A percentile compares a stretch with the other conserved stretches of the same genome.
These are phyloP conservation scores for Pelargonium nanum DNA, from an alignment of 345 rosid genomes.

Conservation along the genomic window DNA sequence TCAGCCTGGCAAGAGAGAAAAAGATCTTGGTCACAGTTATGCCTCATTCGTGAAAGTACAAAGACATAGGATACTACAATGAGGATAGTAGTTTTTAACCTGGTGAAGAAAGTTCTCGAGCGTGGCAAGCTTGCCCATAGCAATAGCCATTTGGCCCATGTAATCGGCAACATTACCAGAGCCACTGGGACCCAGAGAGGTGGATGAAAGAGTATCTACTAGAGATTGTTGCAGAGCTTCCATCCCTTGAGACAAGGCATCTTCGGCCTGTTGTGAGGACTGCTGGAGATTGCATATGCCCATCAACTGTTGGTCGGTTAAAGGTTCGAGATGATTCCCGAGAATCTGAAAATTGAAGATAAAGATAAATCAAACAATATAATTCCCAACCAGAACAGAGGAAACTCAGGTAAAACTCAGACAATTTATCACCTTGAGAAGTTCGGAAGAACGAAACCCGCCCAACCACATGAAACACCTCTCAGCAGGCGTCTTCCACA, in stretches of 20 bases:
- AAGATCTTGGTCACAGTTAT: neutral
- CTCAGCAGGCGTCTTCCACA: conserved; percentile 96
- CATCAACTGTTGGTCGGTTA: conserved; percentile 83
- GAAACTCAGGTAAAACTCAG: neutral
- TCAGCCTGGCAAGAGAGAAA: conserved; percentile 51
- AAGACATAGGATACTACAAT: too few species aligned
- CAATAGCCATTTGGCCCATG: conserved; percentile 93
- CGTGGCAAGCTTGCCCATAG: conserved; percentile 76
- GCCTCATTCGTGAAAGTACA: too few species aligned
- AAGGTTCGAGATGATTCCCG: conserved; percentile 78
- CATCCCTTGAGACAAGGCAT: conserved; percentile 95
- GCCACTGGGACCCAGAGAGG: conserved; percentile 49
- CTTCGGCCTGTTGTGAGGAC: conserved; percentile 96
- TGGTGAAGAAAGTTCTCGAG: conserved; percentile 87
- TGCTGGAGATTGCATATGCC: conserved; percentile 91
- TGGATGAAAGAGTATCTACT: conserved; percentile 63
- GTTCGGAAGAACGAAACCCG: conserved; percentile 84
- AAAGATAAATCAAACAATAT: neutral
- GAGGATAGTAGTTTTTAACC: conserved; percentile 25
- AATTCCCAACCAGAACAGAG: neutral
- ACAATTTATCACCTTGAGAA: conserved; percentile 52
- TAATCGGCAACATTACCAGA: conserved; percentile 72
- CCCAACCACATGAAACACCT: conserved; percentile 97
- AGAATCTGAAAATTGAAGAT: conserved; percentile 40
- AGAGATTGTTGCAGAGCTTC: conserved; percentile 92